Conservation (phyloP, 768 basidiomycete genomes). For the Cystobasidium tubakii region DNA sequence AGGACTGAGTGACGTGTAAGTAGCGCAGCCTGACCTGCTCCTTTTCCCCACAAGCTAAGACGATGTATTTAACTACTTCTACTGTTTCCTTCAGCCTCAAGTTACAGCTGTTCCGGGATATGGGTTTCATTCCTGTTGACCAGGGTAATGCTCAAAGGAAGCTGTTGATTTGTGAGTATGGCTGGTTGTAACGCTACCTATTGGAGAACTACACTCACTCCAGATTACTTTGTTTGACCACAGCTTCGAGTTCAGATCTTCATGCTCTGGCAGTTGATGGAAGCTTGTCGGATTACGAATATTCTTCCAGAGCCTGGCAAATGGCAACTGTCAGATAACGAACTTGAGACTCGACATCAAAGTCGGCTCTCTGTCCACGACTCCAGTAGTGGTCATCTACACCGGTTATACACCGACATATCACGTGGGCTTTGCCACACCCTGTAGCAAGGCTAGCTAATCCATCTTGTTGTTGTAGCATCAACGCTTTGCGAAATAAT, state of each 20-base stretch:
- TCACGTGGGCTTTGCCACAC: background rate
- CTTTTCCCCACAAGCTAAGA: background rate
- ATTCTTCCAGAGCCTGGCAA: conserved; percentile 2
- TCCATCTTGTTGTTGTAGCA: background rate
- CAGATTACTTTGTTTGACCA: background rate
- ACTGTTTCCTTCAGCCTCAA: background rate
- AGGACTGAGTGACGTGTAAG: background rate
- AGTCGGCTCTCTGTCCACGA: too few relatives aligned
- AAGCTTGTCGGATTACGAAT: background rate
- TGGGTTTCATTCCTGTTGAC: conserved; percentile 31
- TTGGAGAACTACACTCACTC: background rate
- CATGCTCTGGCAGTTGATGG: background rate
- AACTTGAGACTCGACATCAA: too few relatives aligned
- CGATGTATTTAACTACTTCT: background rate
- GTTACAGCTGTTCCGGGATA: conserved; percentile 1
- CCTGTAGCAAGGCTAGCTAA: background rate
- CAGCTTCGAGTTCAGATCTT: conserved; percentile 26
- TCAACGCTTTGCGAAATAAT: background rate
- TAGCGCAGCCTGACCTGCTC: background rate
- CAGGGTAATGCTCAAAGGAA: background rate
- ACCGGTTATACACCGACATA: background rate
- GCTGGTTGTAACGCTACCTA: too few relatives aligned
- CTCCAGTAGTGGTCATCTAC: too few relatives aligned
- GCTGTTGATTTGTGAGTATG: conserved; percentile 27
- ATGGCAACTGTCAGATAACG: background rate